Conservation (phyloP, 2,329 filamentous ascomycete genomes). For the Colletotrichum magnum region DNA sequence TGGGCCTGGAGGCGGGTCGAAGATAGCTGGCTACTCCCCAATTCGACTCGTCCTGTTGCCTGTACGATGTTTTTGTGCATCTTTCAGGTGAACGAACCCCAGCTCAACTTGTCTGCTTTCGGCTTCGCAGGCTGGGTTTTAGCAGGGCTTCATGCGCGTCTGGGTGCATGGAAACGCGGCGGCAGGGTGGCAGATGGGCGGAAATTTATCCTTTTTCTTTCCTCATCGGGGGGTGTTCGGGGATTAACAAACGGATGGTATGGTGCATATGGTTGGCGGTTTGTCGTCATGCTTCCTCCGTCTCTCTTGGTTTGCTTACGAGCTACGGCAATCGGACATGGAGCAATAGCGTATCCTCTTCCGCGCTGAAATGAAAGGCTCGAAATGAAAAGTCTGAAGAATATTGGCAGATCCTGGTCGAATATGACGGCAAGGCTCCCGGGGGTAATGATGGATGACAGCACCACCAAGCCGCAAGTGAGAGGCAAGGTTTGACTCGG, state of each 20-base stretch:
- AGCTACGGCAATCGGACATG: constrained; percentile 8
- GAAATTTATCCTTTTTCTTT: neutral
- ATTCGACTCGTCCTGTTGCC: constrained; percentile 1
- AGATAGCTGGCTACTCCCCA: constrained; percentile 19
- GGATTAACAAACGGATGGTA: constrained; percentile 1
- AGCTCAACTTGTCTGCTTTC: constrained; percentile 16
- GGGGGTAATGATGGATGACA: constrained; percentile 13
- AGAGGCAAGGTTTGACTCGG: constrained; percentile 10
- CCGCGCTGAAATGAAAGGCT: constrained; percentile 9
- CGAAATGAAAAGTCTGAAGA: neutral
- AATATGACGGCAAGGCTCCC: constrained; percentile 4
- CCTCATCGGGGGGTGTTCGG: constrained; percentile 3
- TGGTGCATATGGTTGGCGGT: neutral
- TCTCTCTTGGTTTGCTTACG: neutral
- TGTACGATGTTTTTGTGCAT: constrained; percentile 4
- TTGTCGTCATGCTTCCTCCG: neutral
- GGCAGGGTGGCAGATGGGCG: neutral
- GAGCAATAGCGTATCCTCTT: neutral
- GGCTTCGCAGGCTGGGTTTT: constrained; percentile 15
- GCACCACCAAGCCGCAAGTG: constrained; percentile 4
- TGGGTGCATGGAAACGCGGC: constrained; percentile 16
- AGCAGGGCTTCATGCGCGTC: constrained; percentile 23
- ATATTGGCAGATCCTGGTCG: constrained; percentile 22
- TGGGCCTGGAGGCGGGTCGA: constrained; percentile 19
- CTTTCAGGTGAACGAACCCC: constrained; percentile 26